These are phyloP conservation scores for Xenoacremonium recifei DNA, from an alignment of 2,329 filamentous ascomycete genomes.

Conservation along the genomic window DNA sequence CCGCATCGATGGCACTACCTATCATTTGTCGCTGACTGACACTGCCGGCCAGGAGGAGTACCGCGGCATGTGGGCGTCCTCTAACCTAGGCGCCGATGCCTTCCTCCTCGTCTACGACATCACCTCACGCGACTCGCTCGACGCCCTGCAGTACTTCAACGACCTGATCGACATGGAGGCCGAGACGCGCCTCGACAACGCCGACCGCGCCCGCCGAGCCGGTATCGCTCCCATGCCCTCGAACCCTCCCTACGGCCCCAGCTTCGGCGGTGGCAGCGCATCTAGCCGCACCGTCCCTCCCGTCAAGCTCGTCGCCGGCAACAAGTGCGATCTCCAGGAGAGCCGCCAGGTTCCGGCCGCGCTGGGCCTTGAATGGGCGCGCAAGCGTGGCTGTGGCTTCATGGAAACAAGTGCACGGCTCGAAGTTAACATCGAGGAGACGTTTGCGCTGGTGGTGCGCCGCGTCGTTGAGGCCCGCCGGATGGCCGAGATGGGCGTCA, in stretches of 20 bases:
- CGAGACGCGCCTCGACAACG: slow-evolving; percentile 66
- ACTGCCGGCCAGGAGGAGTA: slow-evolving; percentile 91
- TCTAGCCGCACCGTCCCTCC: slow-evolving; percentile 60
- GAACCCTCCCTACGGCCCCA: slow-evolving; percentile 21
- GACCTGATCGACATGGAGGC: slow-evolving; percentile 82
- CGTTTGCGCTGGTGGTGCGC: slow-evolving; percentile 69
- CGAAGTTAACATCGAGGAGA: slow-evolving; percentile 88
- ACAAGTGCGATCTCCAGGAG: slow-evolving; percentile 80
- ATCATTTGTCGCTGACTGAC: slow-evolving; percentile 77
- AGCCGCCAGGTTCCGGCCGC: slow-evolving; percentile 67
- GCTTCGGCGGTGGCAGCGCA: slow-evolving; percentile 29
- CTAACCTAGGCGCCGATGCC: slow-evolving; percentile 76
- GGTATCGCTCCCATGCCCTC: slow-evolving; percentile 31
- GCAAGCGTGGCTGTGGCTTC: slow-evolving; percentile 71
- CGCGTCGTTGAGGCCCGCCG: slow-evolving; percentile 59
- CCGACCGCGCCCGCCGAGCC: slow-evolving; percentile 47
- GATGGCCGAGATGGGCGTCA: slow-evolving; percentile 46
- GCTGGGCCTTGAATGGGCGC: slow-evolving; percentile 74
- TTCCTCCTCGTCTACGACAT: slow-evolving; percentile 90
- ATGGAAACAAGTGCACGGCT: slow-evolving; percentile 86
- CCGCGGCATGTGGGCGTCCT: slow-evolving; percentile 79
- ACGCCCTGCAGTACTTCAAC: slow-evolving; percentile 75
- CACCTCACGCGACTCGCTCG: slow-evolving; percentile 65
- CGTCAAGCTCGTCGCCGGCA: slow-evolving; percentile 80
- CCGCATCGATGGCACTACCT: slow-evolving; percentile 74